phyloP scores from a whole-genome alignment of 805 yeast genomes.

The Yamadazyma nakazawae region DNA sequence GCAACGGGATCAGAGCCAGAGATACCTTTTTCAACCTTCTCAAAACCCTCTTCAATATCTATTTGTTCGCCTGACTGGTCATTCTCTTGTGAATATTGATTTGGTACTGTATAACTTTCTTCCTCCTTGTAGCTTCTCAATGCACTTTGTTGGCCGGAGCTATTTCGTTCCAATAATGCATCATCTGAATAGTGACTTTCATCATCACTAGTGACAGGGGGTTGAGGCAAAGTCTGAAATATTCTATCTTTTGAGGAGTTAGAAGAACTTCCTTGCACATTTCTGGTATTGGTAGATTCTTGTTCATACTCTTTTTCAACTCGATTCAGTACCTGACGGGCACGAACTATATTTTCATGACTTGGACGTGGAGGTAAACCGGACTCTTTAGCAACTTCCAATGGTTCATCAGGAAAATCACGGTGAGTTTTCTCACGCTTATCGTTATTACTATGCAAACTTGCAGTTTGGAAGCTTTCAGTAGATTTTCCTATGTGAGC shows the following conservation, averaged over 20 bases:
- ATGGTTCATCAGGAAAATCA: neutral
- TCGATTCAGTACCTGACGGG: constrained; percentile 22
- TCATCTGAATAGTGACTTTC: constrained; percentile 13
- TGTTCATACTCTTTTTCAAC: neutral
- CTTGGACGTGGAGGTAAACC: constrained; percentile 26
- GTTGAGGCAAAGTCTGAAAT: constrained; percentile 12
- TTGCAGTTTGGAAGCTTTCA: constrained; percentile 9
- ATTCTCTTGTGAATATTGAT: neutral
- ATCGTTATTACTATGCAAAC: neutral
- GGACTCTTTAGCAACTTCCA: neutral
- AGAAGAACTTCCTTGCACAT: neutral
- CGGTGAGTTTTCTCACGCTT: neutral
- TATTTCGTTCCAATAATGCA: neutral
- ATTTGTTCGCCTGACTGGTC: neutral
- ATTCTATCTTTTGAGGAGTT: constrained; percentile 6
- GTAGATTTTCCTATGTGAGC: neutral
- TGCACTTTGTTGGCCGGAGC: neutral
- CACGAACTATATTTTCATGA: constrained; percentile 20
- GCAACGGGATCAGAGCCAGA: neutral
- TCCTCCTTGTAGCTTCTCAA: neutral
- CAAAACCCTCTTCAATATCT: neutral
- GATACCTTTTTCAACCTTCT: neutral
- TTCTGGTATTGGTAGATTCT: neutral
- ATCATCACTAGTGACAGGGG: constrained; percentile 9
- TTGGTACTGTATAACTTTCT: neutral